Base-by-base conservation (phyloP, 2,329 filamentous ascomycete genomes). In the Colletotrichum sp. region DNA sequence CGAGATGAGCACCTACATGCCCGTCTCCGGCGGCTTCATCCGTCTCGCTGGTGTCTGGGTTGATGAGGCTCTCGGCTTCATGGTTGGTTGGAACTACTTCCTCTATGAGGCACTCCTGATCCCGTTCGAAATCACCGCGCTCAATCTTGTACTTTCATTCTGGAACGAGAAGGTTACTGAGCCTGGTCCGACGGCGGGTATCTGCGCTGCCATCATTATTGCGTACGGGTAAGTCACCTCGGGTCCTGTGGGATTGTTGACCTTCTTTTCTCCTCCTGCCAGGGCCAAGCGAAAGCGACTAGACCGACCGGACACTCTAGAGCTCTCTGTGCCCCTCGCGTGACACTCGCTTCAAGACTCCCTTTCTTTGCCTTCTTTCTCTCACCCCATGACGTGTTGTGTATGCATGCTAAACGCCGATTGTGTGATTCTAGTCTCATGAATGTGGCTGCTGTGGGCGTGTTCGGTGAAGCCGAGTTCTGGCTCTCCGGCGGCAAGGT, bases 61-160 rank as follows among this genome's bases (percentile, higher is more conserved):
- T n/a, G 89, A 91, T 79, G 88, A 90, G 79, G 86, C 88, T 1
- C 87, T 90, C 78, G 89, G 89, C 3, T 91, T 91, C 77, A 88
- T 89, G 10, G 81, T 90, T 59, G 90, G 89, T 0, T 91, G 89
- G 90, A 91, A 91, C 78, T 91, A 91, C 81, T 93, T 91, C 91
- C 92, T 93, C 66, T 75, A 76, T n/a, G 74, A 72, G 57, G 73
- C 75, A 18, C 80, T 90, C 67, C 88, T 90, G 22, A 75, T 84
- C 34, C 82, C 84, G 18, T 81, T 84, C 4, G 82, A 78, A 63
- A 79, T 81, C 30, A 78, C 80, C 57, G 77, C 76, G 6, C 78
- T 79, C 26, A 77, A 73, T 22, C 75, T 81, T 15, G 73, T 81
- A n/a, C 79, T 80, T 55, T 73, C 79, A 3, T 81, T 80, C 68